These are phyloP conservation scores for Moricandia arvensis DNA, from an alignment of 345 rosid genomes.

Conservation along the genomic window DNA sequence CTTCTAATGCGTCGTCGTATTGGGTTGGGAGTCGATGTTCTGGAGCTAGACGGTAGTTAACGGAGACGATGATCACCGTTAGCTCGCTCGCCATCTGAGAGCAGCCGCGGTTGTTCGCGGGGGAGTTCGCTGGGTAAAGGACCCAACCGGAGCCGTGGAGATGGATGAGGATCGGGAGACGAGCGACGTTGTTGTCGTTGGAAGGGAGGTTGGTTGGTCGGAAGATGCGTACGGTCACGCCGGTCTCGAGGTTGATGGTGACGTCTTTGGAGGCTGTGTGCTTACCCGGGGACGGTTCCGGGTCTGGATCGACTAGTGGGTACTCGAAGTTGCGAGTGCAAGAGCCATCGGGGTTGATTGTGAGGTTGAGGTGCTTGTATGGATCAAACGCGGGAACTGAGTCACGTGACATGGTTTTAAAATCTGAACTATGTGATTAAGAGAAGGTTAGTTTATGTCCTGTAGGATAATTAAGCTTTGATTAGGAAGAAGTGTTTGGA, in stretches of 20 bases:
- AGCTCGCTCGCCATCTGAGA: constrained; percentile 26
- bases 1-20: constrained; percentile 40
- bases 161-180: constrained; percentile 40
- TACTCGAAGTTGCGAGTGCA: constrained; percentile 34
- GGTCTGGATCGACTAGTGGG: constrained; percentile 23
- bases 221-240: constrained; percentile 34
- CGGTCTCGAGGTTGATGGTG: constrained; percentile 33
- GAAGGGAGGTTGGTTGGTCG: constrained; percentile 39
- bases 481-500: neutral
- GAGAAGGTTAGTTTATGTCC: neutral
- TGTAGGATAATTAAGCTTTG: neutral
- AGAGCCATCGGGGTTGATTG: constrained; percentile 40
- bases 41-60: constrained; percentile 42
- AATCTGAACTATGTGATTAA: neutral
- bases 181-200: constrained; percentile 37
- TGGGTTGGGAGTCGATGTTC: constrained; percentile 40
- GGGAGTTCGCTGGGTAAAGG: constrained; percentile 26
- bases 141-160: constrained; percentile 39
- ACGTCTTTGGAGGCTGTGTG: constrained; percentile 42
- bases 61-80: constrained; percentile 33
- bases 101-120: constrained; percentile 13
- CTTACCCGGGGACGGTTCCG: constrained; percentile 25
- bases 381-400: constrained; percentile 34
- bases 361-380: constrained; percentile 36
- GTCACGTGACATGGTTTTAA: constrained; percentile 16